Evolutionary conservation across 2,329 filamentous ascomycete genomes (phyloP).

Genomic region (Penicillium glabrum): DNA sequence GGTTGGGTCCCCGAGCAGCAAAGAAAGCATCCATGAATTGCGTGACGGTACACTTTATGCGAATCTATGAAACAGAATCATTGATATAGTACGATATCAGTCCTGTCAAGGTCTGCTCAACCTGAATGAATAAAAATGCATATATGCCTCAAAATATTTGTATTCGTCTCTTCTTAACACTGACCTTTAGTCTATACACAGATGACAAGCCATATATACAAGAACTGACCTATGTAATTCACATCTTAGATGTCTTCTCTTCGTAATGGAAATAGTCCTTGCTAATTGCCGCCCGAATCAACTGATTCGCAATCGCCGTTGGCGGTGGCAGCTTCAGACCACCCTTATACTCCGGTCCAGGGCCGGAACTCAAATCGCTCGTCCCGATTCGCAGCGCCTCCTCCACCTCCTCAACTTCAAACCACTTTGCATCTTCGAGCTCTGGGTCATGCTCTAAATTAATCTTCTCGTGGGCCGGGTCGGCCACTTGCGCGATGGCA

Average conservation of each 20-base stretch:
- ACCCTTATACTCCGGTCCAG: conserved; percentile 69
- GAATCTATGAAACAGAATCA: conserved; percentile 29
- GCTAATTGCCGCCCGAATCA: conserved; percentile 75
- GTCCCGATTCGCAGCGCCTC: conserved; percentile 69
- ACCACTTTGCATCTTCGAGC: conserved; percentile 88
- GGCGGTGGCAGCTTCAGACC: conserved; percentile 75
- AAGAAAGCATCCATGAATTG: conserved; percentile 43
- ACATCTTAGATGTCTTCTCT: conserved; percentile 53
- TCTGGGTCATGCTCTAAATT: conserved; percentile 86
- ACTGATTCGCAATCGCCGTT: conserved; percentile 89
- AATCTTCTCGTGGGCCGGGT: conserved; percentile 77
- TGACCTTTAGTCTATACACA: conserved; percentile 5
- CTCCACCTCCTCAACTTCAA: conserved; percentile 74
- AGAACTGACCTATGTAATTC: not conserved
- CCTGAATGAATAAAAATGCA: not conserved
- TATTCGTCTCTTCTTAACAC: not conserved
- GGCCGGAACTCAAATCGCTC: conserved; percentile 64
- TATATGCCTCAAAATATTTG: not conserved
- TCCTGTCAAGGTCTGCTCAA: not conserved
- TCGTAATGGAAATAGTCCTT: conserved; percentile 62
- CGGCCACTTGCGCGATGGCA: conserved; percentile 77
- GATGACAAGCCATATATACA: not conserved
- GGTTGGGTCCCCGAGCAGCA: conserved; percentile 38
- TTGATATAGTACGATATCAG: not conserved
- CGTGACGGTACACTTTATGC: conserved; percentile 46